These are phyloP conservation scores for Acacia confusa DNA, from an alignment of 306 rosid species.

Conservation along the genomic window DNA sequence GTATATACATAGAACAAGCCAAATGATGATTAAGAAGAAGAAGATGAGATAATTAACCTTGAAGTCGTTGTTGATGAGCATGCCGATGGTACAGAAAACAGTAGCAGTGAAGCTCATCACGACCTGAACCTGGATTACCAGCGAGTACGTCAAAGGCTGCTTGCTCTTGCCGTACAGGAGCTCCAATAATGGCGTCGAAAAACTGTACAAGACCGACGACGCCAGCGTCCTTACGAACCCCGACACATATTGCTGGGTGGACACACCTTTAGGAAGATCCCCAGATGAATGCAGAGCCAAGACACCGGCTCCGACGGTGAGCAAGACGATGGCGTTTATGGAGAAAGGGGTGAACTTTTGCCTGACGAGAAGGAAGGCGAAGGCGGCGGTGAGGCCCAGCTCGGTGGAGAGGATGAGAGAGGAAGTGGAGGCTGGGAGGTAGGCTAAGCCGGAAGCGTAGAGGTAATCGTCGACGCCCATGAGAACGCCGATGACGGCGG, in stretches of 20 bases:
- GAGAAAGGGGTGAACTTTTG: constrained; percentile 68
- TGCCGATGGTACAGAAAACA: constrained; percentile 63
- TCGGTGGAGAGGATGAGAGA: constrained; percentile 65
- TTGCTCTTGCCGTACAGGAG: constrained; percentile 56
- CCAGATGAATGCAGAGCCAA: constrained; percentile 59
- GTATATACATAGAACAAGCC: too few relatives aligned
- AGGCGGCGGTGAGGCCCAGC: constrained; percentile 73
- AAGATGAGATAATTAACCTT: constrained; percentile 45
- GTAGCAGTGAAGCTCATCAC: constrained; percentile 70
- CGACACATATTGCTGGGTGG: constrained; percentile 42
- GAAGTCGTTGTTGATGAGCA: constrained; percentile 77
- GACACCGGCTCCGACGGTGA: constrained; percentile 66
- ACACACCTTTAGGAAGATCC: constrained; percentile 75
- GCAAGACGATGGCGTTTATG: constrained; percentile 52
- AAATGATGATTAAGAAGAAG: too few relatives aligned
- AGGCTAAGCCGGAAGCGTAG: constrained; percentile 66
- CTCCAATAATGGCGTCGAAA: constrained; percentile 71
- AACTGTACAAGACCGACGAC: constrained; percentile 69
- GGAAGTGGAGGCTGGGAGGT: constrained; percentile 65
- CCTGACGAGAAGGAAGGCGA: constrained; percentile 43
- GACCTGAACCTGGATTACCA: constrained; percentile 80
- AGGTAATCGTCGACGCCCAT: constrained; percentile 79
- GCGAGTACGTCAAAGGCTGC: constrained; percentile 56
- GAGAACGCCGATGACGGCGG: constrained; percentile 58
- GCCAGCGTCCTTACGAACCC: constrained; percentile 74